Evolutionary conservation across 2,329 filamentous ascomycete species (phyloP).

Genomic region (Pyricularia sp.): DNA sequence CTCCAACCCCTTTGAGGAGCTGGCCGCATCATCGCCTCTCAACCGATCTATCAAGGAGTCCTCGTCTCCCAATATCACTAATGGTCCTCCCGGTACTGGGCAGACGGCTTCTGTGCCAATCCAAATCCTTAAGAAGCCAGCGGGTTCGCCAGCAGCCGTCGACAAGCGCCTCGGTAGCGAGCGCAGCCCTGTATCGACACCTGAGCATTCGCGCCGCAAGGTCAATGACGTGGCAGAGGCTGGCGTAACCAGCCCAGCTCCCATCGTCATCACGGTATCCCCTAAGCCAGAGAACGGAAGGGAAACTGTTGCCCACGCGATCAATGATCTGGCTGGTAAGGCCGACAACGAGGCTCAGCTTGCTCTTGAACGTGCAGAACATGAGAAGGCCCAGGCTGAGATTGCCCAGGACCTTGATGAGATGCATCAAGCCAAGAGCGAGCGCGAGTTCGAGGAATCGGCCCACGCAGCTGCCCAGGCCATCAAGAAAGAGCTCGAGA

Average conservation of each 20-base stretch:
- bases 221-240: conserved; percentile 20
- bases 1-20: conserved; percentile 31
- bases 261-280: conserved; percentile 3
- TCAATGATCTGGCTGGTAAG: conserved; percentile 52
- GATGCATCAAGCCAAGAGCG: conserved; percentile 39
- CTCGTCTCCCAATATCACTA: conserved; percentile 16
- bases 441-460: conserved; percentile 43
- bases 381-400: conserved; percentile 36
- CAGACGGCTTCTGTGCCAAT: conserved; percentile 24
- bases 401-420: conserved; percentile 39
- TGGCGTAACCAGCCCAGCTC: neutral
- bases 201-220: conserved; percentile 27
- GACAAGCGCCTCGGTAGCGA: conserved; percentile 31
- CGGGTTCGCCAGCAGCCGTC: conserved; percentile 27
- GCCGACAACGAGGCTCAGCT: conserved; percentile 50
- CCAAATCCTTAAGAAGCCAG: conserved; percentile 42
- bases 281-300: conserved; percentile 8
- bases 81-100: conserved; percentile 16
- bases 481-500: conserved; percentile 45
- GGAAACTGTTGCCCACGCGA: conserved; percentile 63
- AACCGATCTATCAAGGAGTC: conserved; percentile 31
- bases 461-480: conserved; percentile 35
- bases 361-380: conserved; percentile 48
- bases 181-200: conserved; percentile 32
- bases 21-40: conserved; percentile 28